Base-by-base conservation (phyloP, 2,329 filamentous ascomycete species). In the Lasiodiplodia gonubiensis region DNA sequence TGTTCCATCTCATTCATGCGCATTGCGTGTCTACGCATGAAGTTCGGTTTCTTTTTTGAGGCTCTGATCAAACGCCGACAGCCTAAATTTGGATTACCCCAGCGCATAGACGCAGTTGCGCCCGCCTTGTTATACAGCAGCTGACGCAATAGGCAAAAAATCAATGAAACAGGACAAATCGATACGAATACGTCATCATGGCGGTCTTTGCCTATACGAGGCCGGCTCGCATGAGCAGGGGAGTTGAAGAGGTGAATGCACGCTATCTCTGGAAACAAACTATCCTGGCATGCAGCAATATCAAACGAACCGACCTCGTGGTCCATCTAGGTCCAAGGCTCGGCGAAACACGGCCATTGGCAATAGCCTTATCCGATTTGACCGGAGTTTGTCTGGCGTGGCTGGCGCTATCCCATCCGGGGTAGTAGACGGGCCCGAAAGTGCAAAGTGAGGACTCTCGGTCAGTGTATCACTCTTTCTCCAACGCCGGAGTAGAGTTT, bases 61-160 rank as follows among this genome's bases (percentile, higher is more conserved):
- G 42, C 42, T 46, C 42, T 46, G 18, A n/a, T 18, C 16, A 46
- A 10, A 46, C n/a, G 42, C n/a, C 42, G 42, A 46, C 42, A 8
- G 42, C 42, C n/a, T 18, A 46, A 11, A 21, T n/a, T 11, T 18
- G 42, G 42, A n/a, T 46, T 21, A 33, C 42, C 42, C 42, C 42
- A 46, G 42, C 42, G 8, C 42, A 46, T 21, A n/a, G 52, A 10
- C 18, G 27, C 16, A n/a, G 7, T 49, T 18, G 33, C 23, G 33
- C n/a, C n/a, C 25, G 25, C 39, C 21, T 52, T 52, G 49, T 61
- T 61, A 61, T 61, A 49, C 39, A 61, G 57, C 57, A 61, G 57
- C 57, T 61, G 39, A 42, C 30, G 39, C 16, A 51, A 35, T 51
- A 51, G 59, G 59, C n/a, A 63, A 63, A 23, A 63, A 63, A 8